phyloP scores from a whole-genome alignment of 2,329 filamentous ascomycete genomes.

The Colletotrichum lentis region DNA sequence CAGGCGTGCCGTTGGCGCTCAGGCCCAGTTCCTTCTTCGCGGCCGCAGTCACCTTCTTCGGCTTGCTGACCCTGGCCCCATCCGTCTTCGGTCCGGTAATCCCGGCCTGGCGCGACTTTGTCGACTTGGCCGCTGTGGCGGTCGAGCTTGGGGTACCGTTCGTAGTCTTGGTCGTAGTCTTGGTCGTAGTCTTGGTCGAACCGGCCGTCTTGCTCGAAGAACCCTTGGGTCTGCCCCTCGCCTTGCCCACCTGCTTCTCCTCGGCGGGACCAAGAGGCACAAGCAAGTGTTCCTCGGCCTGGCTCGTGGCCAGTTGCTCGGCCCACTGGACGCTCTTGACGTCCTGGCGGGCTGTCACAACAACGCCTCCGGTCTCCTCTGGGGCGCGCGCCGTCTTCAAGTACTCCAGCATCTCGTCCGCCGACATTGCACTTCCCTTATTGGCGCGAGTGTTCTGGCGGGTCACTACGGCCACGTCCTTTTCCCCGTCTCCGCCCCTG shows the following conservation, averaged over 20 bases:
- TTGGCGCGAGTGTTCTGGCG: conserved; percentile 57
- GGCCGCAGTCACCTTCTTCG: conserved; percentile 31
- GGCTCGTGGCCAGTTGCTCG: conserved; percentile 28
- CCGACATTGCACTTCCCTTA: conserved; percentile 50
- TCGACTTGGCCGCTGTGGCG: conserved; percentile 3
- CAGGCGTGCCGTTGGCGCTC: conserved; percentile 33
- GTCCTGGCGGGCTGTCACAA: conserved; percentile 6
- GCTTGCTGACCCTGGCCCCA: conserved; percentile 46
- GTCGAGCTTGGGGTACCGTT: background rate
- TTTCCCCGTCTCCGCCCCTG: conserved; percentile 51
- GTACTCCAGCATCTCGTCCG: conserved; percentile 44
- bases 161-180: background rate
- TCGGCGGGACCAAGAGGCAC: conserved; percentile 7
- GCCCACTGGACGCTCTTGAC: conserved; percentile 31
- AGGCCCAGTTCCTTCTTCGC: conserved; percentile 28
- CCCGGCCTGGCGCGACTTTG: conserved; percentile 23
- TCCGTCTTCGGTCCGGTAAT: conserved; percentile 42
- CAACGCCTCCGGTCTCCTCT: conserved; percentile 2
- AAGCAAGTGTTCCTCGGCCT: conserved; percentile 9
- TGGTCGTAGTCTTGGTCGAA: background rate
- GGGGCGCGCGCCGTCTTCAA: conserved; percentile 31
- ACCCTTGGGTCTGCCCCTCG: conserved; percentile 3
- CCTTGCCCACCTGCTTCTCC: conserved; percentile 29
- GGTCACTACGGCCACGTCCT: conserved; percentile 54
- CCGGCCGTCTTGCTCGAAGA: background rate